Evolutionary conservation across 768 basidiomycete genomes (phyloP), one percentile per base, ranked within the genome.

Genomic region (Tylopilus sp.): DNA sequence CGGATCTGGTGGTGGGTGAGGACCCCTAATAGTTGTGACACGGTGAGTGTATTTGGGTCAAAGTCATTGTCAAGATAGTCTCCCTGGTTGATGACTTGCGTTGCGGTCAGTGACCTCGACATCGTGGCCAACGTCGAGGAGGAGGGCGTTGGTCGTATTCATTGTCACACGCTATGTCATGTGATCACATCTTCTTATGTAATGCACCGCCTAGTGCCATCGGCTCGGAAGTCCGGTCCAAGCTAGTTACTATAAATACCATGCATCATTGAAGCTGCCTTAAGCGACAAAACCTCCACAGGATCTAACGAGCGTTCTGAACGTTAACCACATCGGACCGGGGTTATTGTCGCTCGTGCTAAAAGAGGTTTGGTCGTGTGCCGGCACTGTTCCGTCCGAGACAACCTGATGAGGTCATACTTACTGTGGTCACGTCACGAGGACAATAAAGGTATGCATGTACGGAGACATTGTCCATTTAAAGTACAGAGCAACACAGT

Each of bases 21-120:
- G 28, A 93, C 73, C 40, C 88, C 90, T 11, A 88, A 77, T 6
- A 93, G 75, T 62, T 92, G 88, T n/a, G 88, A 79, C 23, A 92
- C 81, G 1, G 90, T 93, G 48, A 93, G 78, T 2, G 78, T 70
- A 2, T 77, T 55, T 17, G 91, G 83, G 57, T 93, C 83, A 49
- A 91, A 93, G 62, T 86, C 82, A 10, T 81, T 79, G 53, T 88
- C 77, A 53, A 93, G 82, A 68, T 93, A 93, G 68, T 88, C 81
- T 62, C 88, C 91, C 28, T 77, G 70, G 20, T 68, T 74, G 59
- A 93, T 85, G 48, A 93, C 74, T 68, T 93, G 84, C 3, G 86
- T 77, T 25, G 90, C 75, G n/a, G 88, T 90, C 56, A 89, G 69
- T 13, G 66, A 65, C 56, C 83, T 66, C 62, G 88, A 88, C 88